Evolutionary conservation across 2,329 filamentous ascomycete genomes (phyloP).

Genomic region (Ceratocystis papillata): DNA sequence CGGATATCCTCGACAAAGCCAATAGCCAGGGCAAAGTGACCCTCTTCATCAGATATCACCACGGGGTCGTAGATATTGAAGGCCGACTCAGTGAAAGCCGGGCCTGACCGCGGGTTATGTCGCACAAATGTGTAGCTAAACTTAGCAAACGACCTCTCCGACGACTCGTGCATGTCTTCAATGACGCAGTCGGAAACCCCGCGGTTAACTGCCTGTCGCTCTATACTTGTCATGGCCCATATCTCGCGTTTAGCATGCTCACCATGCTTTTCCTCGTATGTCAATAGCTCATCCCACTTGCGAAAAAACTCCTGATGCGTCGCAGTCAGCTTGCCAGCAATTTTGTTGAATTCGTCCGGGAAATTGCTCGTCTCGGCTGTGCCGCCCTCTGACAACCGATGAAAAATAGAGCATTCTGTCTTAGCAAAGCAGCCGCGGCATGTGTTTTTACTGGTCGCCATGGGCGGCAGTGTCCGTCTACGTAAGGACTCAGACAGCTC

Average conservation of each 20-base stretch:
- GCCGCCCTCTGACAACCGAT: conserved; percentile 79
- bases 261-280: conserved; percentile 85
- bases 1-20: conserved; percentile 75
- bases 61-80: conserved; percentile 79
- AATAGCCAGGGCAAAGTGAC: conserved; percentile 88
- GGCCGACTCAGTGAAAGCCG: conserved; percentile 87
- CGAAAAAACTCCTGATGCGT: conserved; percentile 73
- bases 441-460: conserved; percentile 70
- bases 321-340: conserved; percentile 65
- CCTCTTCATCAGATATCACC: conserved; percentile 90
- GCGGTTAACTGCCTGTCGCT: conserved; percentile 76
- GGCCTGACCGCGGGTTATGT: conserved; percentile 46
- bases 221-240: conserved; percentile 87
- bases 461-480: conserved; percentile 70
- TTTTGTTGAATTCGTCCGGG: conserved; percentile 68
- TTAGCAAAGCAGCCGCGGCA: conserved; percentile 88
- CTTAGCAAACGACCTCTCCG: conserved; percentile 74
- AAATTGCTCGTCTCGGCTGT: conserved; percentile 71
- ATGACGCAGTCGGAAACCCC: conserved; percentile 86
- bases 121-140: conserved; percentile 81
- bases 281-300: conserved; percentile 88
- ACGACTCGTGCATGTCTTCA: conserved; percentile 41
- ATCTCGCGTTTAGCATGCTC: conserved; percentile 80
- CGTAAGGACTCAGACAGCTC: conserved; percentile 75
- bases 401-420: conserved; percentile 81